These are phyloP conservation scores for Tolypocladium capitatum DNA, from an alignment of 2,329 filamentous ascomycete genomes.

Conservation along the genomic window DNA sequence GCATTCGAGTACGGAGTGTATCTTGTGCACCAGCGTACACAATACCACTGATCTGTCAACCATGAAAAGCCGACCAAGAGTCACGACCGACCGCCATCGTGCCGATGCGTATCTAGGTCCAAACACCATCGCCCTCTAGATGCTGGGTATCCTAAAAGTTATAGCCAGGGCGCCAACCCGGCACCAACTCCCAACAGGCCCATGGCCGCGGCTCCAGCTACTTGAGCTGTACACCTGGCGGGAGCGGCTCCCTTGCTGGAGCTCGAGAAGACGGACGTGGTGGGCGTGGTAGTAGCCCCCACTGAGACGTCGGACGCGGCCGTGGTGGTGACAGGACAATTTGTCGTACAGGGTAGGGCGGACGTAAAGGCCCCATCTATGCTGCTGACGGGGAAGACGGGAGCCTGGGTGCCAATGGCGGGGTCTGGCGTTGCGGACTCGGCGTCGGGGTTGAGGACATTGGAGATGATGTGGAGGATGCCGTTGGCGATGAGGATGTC, in stretches of 20 bases:
- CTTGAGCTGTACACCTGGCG: constrained; percentile 13
- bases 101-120: neutral
- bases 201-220: constrained; percentile 13
- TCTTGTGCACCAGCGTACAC: neutral
- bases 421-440: constrained; percentile 22
- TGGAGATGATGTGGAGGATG: constrained; percentile 44
- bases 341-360: constrained; percentile 26
- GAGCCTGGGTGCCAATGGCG: constrained; percentile 25
- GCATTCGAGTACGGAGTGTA: neutral
- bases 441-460: constrained; percentile 31
- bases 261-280: constrained; percentile 7
- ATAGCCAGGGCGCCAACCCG: constrained; percentile 11
- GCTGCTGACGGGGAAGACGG: constrained; percentile 41
- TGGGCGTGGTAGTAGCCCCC: constrained; percentile 8
- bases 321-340: constrained; percentile 23
- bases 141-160: neutral
- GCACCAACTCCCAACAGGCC: constrained; percentile 16
- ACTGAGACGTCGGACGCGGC: constrained; percentile 9
- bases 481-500: constrained; percentile 44
- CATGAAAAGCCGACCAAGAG: neutral
- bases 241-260: constrained; percentile 10
- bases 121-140: neutral
- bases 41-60: neutral
- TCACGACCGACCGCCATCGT: too few species aligned
- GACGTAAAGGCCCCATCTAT: constrained; percentile 27